Evolutionary conservation across 2,329 filamentous ascomycete genomes (phyloP), one percentile per base, ranked within the genome.

Genomic region (Lasiodiplodia gonubiensis): DNA sequence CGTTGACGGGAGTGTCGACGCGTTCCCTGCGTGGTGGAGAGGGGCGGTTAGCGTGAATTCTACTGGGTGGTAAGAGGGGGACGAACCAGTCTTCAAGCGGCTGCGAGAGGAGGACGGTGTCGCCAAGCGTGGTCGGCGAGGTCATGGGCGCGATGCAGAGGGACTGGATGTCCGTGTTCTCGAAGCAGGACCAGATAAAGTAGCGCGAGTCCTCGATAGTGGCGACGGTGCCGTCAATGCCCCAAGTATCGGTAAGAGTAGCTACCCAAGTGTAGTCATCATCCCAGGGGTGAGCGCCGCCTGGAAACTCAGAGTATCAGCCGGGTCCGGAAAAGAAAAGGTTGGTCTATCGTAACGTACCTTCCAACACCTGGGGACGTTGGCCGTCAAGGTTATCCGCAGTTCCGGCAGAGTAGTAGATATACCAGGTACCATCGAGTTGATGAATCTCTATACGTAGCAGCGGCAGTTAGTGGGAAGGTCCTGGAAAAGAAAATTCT

Each of bases 321-420:
- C 30, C 21, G 42, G 49, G 6, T 18, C 6, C 14, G 12, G 11
- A 8, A 7, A 4, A 30, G 4, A 3, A 18, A 21, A 42, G 4
- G 48, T 14, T 27, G n/a, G 0, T 18, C 68, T 72, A 39, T 10
- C n/a, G 42, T 11, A 46, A 46, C n/a, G 54, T 69, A 83, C 84
- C 85, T 70, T 82, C 80, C 3, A 88, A 78, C 18, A 85, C 86
- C 66, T 88, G 82, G 4, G 81, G 74, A 14, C 82, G 80, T 73
- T 88, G 86, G 1, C 79, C 78, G 48, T 82, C 82, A 1, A 87
- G 75, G 68, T 85, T 79, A 3, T 75, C 77, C 1, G 74, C 73
- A n/a, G 77, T 78, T 0, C 85, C 85, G 1, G 85, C 83, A 0
- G 85, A 84, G 72, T 87, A 88, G 75, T 88, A 88, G 39, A 88